Conservation (phyloP, 306 rosid species). For the Ceratonia siliqua region DNA sequence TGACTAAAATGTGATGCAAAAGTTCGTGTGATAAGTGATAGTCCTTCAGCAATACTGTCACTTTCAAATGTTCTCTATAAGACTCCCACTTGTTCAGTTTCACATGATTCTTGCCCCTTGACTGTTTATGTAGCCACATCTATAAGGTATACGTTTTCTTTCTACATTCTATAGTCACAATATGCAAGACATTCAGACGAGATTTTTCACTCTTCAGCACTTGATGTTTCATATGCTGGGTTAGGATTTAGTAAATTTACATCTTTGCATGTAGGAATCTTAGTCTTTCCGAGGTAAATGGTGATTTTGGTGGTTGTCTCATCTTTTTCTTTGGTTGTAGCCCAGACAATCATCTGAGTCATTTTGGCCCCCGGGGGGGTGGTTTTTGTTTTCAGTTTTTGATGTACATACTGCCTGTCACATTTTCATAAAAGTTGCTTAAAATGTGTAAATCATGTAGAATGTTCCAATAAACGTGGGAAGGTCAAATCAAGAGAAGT, state of each 20-base stretch:
- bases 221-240: neutral
- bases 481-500: neutral
- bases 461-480: neutral
- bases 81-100: slow-evolving; percentile 45
- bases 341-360: too few relatives aligned
- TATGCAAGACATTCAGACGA: neutral
- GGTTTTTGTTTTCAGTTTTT: neutral
- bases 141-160: slow-evolving; percentile 29
- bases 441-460: neutral
- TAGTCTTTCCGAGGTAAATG: neutral
- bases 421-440: neutral
- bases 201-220: neutral
- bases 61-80: slow-evolving; percentile 44
- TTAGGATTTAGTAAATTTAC: neutral
- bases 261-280: neutral
- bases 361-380: too few relatives aligned
- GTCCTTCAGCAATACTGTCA: slow-evolving; percentile 47
- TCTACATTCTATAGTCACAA: neutral
- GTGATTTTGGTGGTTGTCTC: neutral
- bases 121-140: slow-evolving; percentile 49
- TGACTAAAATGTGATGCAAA: slow-evolving; percentile 47
- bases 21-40: slow-evolving; percentile 53
- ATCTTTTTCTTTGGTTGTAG: neutral
- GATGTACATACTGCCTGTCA: neutral
- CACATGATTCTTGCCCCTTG: slow-evolving; percentile 55